These are phyloP conservation scores for Acanthochlamys bracteata DNA, from an alignment of 106 monocot genomes.

Conservation along the genomic window DNA sequence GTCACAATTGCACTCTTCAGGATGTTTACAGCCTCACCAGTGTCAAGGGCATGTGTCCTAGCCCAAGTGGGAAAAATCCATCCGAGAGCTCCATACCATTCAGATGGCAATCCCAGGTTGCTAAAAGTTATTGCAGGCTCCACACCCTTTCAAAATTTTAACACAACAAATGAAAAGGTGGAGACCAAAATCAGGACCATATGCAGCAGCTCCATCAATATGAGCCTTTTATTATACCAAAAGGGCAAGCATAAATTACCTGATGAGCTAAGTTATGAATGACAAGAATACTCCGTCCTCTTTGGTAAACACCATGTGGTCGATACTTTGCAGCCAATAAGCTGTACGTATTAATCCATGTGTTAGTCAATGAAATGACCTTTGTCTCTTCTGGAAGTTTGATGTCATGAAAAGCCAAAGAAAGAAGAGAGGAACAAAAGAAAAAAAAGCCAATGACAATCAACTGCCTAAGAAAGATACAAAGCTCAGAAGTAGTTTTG, in stretches of 20 bases:
- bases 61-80: slow-evolving; percentile 93
- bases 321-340: slow-evolving; percentile 86
- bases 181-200: too few relatives aligned
- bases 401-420: too few relatives aligned
- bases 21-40: slow-evolving; percentile 88
- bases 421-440: too few relatives aligned
- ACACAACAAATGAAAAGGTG: too few relatives aligned
- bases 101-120: slow-evolving; percentile 59
- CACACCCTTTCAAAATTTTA: slow-evolving; percentile 24
- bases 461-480: too few relatives aligned
- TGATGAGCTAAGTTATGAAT: slow-evolving; percentile 95
- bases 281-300: slow-evolving; percentile 72
- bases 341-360: slow-evolving; percentile 20
- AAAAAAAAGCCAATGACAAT: too few relatives aligned
- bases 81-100: slow-evolving; percentile 80
- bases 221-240: too few relatives aligned
- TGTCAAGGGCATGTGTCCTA: slow-evolving; percentile 83
- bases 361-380: too few relatives aligned
- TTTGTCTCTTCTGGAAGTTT: too few relatives aligned
- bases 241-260: too few relatives aligned
- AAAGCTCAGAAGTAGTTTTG: too few relatives aligned
- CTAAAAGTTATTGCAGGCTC: slow-evolving; percentile 69
- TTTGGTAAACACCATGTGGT: slow-evolving; percentile 77
- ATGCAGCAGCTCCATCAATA: too few relatives aligned
- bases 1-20: slow-evolving; percentile 91